Evolutionary conservation across 805 yeast species (phyloP).

Genomic region (Yarrowia sp.): DNA sequence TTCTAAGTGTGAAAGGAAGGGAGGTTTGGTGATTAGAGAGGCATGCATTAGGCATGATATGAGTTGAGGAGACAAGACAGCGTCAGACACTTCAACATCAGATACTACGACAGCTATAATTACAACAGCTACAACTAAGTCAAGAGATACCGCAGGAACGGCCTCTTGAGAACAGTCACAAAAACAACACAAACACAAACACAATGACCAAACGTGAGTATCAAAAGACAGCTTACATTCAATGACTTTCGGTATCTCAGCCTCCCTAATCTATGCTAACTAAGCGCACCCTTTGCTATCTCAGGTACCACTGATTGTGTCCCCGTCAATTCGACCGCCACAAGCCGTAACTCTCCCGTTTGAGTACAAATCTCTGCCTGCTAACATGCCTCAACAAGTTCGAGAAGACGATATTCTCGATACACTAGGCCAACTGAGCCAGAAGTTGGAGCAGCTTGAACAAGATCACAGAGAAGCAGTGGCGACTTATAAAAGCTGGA

Average conservation of each 20-base stretch:
- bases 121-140: no score
- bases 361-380: slow-evolving; percentile 55
- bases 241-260: no score
- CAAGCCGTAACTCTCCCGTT: slow-evolving; percentile 61
- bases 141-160: no score
- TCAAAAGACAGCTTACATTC: neutral
- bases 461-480: slow-evolving; percentile 46
- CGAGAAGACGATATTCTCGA: slow-evolving; percentile 40
- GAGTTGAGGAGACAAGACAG: no score
- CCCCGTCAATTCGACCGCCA: slow-evolving; percentile 62
- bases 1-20: no score
- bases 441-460: slow-evolving; percentile 47
- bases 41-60: no score
- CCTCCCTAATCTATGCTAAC: neutral
- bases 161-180: neutral
- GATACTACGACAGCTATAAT: no score
- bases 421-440: slow-evolving; percentile 47
- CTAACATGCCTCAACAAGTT: slow-evolving; percentile 46
- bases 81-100: no score
- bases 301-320: slow-evolving; percentile 63
- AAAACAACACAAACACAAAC: neutral
- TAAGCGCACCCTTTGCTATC: slow-evolving; percentile 54
- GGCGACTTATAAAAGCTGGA: slow-evolving; percentile 50
- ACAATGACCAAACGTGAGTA: slow-evolving; percentile 34
- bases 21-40: neutral